Conservation (phyloP, 176 grass and related monocot species). For the Oryza meridionalis region DNA sequence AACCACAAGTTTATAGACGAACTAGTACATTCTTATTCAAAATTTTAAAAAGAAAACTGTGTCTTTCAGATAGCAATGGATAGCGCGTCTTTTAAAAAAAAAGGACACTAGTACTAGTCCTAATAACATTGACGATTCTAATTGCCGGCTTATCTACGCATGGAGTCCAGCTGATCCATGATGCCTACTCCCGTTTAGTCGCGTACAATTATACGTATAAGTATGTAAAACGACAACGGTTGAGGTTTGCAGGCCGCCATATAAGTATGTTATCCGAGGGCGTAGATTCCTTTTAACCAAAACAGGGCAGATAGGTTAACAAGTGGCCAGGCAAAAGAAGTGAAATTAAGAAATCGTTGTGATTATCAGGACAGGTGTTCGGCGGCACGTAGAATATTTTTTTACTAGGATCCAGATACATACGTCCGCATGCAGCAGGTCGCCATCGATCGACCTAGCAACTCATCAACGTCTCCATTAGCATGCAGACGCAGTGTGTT, state of each 20-base stretch:
- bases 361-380: constrained; percentile 28
- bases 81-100: background rate
- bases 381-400: constrained; percentile 37
- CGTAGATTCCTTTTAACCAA: constrained; percentile 18
- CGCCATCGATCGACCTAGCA: constrained; percentile 14
- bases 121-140: background rate
- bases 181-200: background rate
- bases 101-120: background rate
- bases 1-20: background rate
- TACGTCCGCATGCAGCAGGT: constrained; percentile 36
- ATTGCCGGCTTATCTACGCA: background rate
- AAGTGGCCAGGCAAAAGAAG: constrained; percentile 6
- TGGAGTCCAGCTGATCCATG: constrained; percentile 7
- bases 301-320: background rate
- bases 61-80: background rate
- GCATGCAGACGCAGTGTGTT: background rate
- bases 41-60: background rate
- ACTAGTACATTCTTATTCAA: background rate
- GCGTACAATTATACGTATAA: background rate
- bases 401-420: background rate
- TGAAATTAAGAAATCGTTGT: background rate
- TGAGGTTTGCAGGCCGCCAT: constrained; percentile 24
- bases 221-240: constrained; percentile 21
- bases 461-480: constrained; percentile 16
- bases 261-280: constrained; percentile 29